These are phyloP conservation scores for Marasmius oreades DNA, from an alignment of 1,284 basidiomycete species.

Conservation along the genomic window DNA sequence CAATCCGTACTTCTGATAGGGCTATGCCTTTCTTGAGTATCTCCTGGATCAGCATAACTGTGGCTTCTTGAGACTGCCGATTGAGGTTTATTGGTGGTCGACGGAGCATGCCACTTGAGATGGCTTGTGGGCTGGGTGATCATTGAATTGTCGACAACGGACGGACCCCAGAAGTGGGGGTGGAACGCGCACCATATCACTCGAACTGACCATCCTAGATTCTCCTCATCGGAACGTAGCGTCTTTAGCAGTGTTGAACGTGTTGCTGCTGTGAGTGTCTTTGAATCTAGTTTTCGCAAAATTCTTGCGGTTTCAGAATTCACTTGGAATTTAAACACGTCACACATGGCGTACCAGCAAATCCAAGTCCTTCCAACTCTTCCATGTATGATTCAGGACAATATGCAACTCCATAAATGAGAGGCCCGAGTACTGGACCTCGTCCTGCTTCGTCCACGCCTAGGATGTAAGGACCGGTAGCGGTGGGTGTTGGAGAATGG, in stretches of 20 bases:
- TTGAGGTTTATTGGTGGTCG: slow-evolving; percentile 87
- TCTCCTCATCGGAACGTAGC: slow-evolving; percentile 61
- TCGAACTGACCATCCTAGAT: slow-evolving; percentile 81
- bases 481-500: slow-evolving; percentile 70
- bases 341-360: slow-evolving; percentile 69
- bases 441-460: slow-evolving; percentile 97
- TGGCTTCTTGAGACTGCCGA: slow-evolving; percentile 90
- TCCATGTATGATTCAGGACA: slow-evolving; percentile 81
- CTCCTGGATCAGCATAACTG: slow-evolving; percentile 82
- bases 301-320: too few species aligned
- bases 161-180: not conserved
- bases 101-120: slow-evolving; percentile 89
- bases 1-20: slow-evolving; percentile 67
- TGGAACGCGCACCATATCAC: slow-evolving; percentile 58
- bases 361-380: slow-evolving; percentile 78
- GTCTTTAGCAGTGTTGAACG: slow-evolving; percentile 60
- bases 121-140: slow-evolving; percentile 87
- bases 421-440: slow-evolving; percentile 90
- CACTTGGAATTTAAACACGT: too few species aligned
- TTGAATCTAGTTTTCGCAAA: slow-evolving; percentile 71
- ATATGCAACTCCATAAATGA: slow-evolving; percentile 95
- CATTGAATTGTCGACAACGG: slow-evolving; percentile 18
- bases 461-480: slow-evolving; percentile 75
- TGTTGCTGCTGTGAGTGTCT: slow-evolving; percentile 78
- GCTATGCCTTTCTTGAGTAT: slow-evolving; percentile 79